A percentile compares a stretch with the other conserved stretches of the same genome.
phyloP scores from a whole-genome alignment of 306 rosid genomes.

The Quercus dentata region DNA sequence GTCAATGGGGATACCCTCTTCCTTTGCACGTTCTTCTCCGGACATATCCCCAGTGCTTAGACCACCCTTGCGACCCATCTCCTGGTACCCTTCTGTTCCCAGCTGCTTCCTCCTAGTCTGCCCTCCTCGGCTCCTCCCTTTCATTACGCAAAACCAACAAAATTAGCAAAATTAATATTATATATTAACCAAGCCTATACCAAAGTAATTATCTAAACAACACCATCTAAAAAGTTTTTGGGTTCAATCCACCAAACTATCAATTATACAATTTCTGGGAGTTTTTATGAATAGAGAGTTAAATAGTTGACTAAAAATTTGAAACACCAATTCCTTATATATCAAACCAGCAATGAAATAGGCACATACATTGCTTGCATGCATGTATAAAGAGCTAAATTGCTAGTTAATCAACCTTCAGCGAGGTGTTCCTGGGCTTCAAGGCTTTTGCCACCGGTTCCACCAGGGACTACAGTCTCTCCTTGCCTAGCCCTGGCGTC shows the following conservation, averaged over 20 bases:
- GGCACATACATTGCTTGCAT: too few species aligned
- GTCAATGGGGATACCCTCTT: constrained; percentile 48
- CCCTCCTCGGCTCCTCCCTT: constrained; percentile 63
- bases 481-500: constrained; percentile 29
- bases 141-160: not conserved
- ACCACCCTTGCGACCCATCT: constrained; percentile 78
- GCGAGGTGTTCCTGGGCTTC: constrained; percentile 38
- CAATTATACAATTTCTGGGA: too few species aligned
- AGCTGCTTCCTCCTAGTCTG: constrained; percentile 59
- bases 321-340: too few species aligned
- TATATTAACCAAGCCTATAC: too few species aligned
- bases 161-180: not conserved
- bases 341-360: too few species aligned
- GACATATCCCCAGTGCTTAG: constrained; percentile 52
- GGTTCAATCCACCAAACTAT: too few species aligned
- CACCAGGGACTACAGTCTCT: constrained; percentile 29
- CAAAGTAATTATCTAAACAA: too few species aligned
- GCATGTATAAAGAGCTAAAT: too few species aligned
- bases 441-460: constrained; percentile 38
- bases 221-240: too few species aligned
- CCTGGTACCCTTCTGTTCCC: constrained; percentile 47
- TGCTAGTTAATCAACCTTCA: constrained; percentile 12
- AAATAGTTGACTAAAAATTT: too few species aligned
- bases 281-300: too few species aligned
- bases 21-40: constrained; percentile 54